phyloP scores from a whole-genome alignment of 2,329 filamentous ascomycete genomes.

The Aspergillus tanneri region DNA sequence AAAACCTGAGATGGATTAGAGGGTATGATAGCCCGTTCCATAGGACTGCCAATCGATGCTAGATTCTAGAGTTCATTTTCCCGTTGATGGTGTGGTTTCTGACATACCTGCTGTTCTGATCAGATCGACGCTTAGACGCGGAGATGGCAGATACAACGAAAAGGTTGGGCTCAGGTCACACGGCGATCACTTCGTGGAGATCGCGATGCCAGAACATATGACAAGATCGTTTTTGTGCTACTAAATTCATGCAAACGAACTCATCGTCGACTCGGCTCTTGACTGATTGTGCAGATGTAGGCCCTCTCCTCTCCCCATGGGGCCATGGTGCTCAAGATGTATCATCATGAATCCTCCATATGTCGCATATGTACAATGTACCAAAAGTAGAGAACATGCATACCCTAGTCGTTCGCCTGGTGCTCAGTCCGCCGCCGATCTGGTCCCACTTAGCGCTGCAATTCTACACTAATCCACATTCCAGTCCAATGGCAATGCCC shows the following conservation, averaged over 20 bases:
- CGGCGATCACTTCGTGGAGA: neutral
- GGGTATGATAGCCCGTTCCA: no score
- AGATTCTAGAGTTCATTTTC: neutral
- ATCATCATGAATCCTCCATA: neutral
- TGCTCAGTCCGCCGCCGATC: conserved; percentile 8
- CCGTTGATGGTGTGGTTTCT: neutral
- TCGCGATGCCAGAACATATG: neutral
- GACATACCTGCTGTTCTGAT: conserved; percentile 2
- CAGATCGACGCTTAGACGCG: conserved; percentile 3
- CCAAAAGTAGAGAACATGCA: neutral
- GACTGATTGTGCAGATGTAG: neutral
- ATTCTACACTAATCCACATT: conserved; percentile 12
- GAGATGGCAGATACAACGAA: neutral
- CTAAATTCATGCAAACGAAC: no score
- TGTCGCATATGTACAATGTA: neutral
- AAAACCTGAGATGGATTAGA: no score
- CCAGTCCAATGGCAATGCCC: conserved; percentile 13
- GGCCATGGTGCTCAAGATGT: conserved; percentile 1
- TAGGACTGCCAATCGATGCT: neutral
- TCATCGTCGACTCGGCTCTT: no score
- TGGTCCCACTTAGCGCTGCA: conserved; percentile 5
- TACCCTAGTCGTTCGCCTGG: neutral
- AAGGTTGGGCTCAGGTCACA: conserved; percentile 1
- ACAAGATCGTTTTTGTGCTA: neutral
- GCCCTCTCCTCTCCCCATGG: neutral